A percentile compares a stretch with the other conserved stretches of the same genome.
These are phyloP conservation scores for Penicillium verhagenii DNA, from an alignment of 495 filamentous ascomycete genomes.

Conservation along the genomic window DNA sequence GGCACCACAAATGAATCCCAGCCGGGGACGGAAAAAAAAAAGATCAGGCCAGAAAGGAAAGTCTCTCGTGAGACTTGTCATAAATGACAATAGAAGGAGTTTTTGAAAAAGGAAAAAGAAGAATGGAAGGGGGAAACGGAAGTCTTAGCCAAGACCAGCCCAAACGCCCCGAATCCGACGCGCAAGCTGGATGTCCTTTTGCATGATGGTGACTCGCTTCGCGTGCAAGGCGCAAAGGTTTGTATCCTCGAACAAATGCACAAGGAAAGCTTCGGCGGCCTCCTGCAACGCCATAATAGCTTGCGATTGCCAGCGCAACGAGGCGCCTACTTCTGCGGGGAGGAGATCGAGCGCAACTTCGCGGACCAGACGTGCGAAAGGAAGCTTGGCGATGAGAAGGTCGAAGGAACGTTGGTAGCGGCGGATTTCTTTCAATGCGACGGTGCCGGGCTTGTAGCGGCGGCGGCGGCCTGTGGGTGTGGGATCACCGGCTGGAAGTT, in stretches of 20 bases:
- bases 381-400: conserved; percentile 74
- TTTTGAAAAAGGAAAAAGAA: not conserved
- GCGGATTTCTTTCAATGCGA: conserved; percentile 83
- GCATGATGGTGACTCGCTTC: conserved; percentile 96
- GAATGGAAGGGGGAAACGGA: not conserved
- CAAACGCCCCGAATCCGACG: conserved; percentile 74
- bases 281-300: conserved; percentile 90
- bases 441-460: conserved; percentile 81
- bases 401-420: conserved; percentile 81
- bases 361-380: conserved; percentile 84
- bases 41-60: too few species aligned
- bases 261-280: conserved; percentile 86
- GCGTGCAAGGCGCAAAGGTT: conserved; percentile 96
- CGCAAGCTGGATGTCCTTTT: conserved; percentile 91
- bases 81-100: not conserved
- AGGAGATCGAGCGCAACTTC: conserved; percentile 71
- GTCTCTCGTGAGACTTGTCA: not conserved
- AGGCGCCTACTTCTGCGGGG: conserved; percentile 47
- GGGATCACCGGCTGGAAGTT: conserved; percentile 64
- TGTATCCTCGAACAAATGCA: conserved; percentile 92
- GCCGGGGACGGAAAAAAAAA: not conserved
- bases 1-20: not conserved
- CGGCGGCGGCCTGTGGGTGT: conserved; percentile 59
- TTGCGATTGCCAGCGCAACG: conserved; percentile 88
- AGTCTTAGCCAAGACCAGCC: conserved; percentile 56